Evolutionary conservation across 352 stramenopile genomes (phyloP), one percentile per base, ranked within the genome.

Genomic region (Globisporangium spiculum): DNA sequence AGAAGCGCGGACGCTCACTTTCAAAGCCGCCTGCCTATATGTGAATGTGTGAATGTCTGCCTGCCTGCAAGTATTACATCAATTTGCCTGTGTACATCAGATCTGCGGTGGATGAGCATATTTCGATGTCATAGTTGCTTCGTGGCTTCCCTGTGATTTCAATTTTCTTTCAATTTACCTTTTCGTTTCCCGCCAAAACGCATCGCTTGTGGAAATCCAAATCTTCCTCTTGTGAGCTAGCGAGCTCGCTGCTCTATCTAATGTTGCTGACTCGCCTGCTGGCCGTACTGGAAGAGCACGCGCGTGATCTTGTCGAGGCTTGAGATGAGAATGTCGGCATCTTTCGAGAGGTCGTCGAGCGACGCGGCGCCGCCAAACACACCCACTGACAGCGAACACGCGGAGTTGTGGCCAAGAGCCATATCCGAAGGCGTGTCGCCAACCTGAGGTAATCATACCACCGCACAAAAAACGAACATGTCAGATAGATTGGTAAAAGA

Each of bases 361-460:
- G 70, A 66, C 6, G 72, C 65, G 5, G 78, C 78, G 26, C 80
- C 80, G 36, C 77, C 77, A n/a, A 82, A 63, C 6, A 88, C 74
- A 27, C 80, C 80, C 20, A 88, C 65, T 7, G 71, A 73, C 1
- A 88, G 71, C 10, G 68, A 78, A 55, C 74, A 81, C 18, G 70
- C 75, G 9, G 80, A 70, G 8, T 73, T 71, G 22, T 69, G 59
- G 7, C 60, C 76, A 0, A 87, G 68, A 1, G 41, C 44, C 76
- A 86, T 87, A 52, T 88, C 80, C 9, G 78, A 79, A 10, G 70
- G 63, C 4, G 80, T 87, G 56, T 86, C 78, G 14, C 78, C 80
- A 22, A 88, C 79, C 79, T 75, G 38, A 10, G 16, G 44, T 22
- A 52, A 20, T 5, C 38, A 46, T 14, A 50, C 16, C 41, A 50